Evolutionary conservation across 129 eudicot species (phyloP).

Genomic region (Saussurea involucrata): DNA sequence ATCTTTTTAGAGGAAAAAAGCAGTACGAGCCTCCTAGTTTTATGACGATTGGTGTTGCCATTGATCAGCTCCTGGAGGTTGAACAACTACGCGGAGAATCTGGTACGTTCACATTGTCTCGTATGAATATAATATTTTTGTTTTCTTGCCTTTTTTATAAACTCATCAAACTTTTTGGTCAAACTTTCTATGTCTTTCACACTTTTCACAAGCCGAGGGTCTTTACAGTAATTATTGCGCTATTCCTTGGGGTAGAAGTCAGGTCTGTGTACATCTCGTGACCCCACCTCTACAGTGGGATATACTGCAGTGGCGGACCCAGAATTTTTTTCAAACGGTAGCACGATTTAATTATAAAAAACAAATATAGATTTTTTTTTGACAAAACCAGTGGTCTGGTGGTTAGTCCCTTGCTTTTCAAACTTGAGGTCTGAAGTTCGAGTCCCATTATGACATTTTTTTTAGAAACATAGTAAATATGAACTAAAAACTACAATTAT

Average conservation of each 20-base stretch:
- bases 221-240: neutral
- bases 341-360: too few species aligned
- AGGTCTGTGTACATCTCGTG: neutral
- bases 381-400: too few species aligned
- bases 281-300: neutral
- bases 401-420: too few species aligned
- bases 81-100: conserved; percentile 58
- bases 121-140: neutral
- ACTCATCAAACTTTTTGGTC: neutral
- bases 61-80: conserved; percentile 92
- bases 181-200: neutral
- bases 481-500: too few species aligned
- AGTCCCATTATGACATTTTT: too few species aligned
- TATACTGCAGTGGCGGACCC: too few species aligned
- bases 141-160: neutral
- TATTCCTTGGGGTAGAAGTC: neutral
- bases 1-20: conserved; percentile 64
- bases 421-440: too few species aligned
- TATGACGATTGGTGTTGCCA: conserved; percentile 80
- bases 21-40: conserved; percentile 86
- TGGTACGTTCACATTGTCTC: conserved; percentile 33
- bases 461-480: too few species aligned
- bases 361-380: too few species aligned
- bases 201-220: neutral
- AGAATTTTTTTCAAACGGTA: too few species aligned